Percentiles rank a stretch among this genome's conserved stretches.
Conservation (phyloP, 2,329 filamentous ascomycete genomes). For the Fonsecaea monophora region DNA sequence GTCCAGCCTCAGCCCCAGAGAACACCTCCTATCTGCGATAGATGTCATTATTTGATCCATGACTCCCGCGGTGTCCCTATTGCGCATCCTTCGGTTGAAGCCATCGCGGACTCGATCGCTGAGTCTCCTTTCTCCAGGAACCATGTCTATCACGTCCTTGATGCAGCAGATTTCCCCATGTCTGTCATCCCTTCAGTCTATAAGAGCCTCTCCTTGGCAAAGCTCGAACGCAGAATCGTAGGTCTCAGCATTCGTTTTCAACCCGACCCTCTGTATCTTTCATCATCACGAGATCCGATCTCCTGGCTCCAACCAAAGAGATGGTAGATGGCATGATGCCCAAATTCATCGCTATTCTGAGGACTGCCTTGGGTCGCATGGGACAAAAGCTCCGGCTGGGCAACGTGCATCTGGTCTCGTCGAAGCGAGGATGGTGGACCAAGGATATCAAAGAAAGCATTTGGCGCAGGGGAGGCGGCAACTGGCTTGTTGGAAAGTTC, state of each 20-base stretch:
- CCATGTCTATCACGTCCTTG: constrained; percentile 92
- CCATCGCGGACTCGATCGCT: constrained; percentile 80
- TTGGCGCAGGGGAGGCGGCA: constrained; percentile 79
- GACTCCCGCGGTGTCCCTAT: constrained; percentile 75
- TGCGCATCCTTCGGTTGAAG: constrained; percentile 78
- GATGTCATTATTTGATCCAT: constrained; percentile 83
- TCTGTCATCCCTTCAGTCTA: constrained; percentile 82
- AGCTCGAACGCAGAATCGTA: constrained; percentile 77
- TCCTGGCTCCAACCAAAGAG: constrained; percentile 81
- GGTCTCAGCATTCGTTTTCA: constrained; percentile 56
- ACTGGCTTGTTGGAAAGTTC: constrained; percentile 97
- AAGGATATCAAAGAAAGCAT: constrained; percentile 84
- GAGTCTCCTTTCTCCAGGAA: constrained; percentile 91
- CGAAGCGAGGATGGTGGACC: constrained; percentile 90
- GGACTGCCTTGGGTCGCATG: constrained; percentile 73
- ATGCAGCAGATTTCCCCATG: constrained; percentile 96
- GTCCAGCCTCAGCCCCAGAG: constrained; percentile 16
- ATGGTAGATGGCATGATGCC: constrained; percentile 88
- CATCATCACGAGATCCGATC: constrained; percentile 85
- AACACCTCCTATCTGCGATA: constrained; percentile 72
- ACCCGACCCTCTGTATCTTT: constrained; percentile 72
- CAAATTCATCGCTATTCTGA: constrained; percentile 77
- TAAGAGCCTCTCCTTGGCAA: constrained; percentile 71
- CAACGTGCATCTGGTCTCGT: constrained; percentile 85
- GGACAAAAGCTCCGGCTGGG: constrained; percentile 79